Percentiles rank a stretch among this genome's conserved stretches.
These are phyloP conservation scores for Phytophthora pisi DNA, from an alignment of 352 stramenopile genomes.

Conservation along the genomic window DNA sequence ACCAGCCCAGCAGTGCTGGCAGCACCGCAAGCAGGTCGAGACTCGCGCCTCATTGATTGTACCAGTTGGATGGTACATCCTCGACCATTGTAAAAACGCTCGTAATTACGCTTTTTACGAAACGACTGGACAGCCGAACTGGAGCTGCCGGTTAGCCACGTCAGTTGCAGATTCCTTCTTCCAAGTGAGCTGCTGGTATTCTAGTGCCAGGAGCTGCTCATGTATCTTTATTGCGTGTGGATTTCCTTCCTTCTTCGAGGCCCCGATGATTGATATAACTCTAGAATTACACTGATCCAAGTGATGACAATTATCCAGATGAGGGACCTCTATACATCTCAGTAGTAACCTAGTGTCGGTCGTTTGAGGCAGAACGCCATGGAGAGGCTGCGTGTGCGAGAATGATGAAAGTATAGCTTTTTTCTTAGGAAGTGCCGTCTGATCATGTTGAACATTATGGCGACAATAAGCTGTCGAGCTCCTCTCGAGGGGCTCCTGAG, in stretches of 20 bases:
- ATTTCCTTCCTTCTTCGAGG: not conserved
- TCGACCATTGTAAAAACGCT: not conserved
- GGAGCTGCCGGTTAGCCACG: not conserved
- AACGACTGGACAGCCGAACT: conserved; percentile 3
- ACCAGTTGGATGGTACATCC: not conserved
- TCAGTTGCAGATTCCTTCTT: not conserved
- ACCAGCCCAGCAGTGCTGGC: no score
- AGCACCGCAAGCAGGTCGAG: not conserved
- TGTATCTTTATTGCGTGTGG: not conserved
- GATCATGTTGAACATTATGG: conserved; percentile 83
- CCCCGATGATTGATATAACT: conserved; percentile 48
- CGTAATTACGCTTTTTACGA: conserved; percentile 8
- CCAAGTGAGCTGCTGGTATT: not conserved
- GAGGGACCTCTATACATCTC: conserved; percentile 37
- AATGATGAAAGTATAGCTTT: conserved; percentile 74
- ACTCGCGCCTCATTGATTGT: not conserved
- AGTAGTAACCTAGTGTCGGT: conserved; percentile 2
- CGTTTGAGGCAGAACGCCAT: not conserved
- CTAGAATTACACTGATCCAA: conserved; percentile 81
- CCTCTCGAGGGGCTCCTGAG: conserved; percentile 44
- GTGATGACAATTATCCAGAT: conserved; percentile 67
- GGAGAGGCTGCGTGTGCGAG: conserved; percentile 31
- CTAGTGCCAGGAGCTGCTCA: not conserved
- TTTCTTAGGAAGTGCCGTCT: conserved; percentile 74
- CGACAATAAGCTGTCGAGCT: conserved; percentile 53